These are phyloP conservation scores for Mucor mucedo DNA, from an alignment of 371 early-diverging fungal species.

Conservation along the genomic window DNA sequence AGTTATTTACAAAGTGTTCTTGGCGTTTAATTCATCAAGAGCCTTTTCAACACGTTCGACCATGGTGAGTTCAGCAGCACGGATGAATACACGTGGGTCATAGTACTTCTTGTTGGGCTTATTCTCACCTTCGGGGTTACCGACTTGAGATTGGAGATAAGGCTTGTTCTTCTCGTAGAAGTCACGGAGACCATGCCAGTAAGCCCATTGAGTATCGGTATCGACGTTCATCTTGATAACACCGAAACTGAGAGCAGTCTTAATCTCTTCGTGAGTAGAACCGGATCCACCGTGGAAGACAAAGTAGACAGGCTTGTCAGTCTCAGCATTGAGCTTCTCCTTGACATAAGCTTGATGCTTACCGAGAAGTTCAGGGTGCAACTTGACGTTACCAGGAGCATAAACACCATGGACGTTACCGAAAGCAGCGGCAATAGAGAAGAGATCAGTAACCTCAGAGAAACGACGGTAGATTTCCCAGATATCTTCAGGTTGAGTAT, in stretches of 20 bases:
- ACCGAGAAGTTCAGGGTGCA: conserved; percentile 86
- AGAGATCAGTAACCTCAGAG: conserved; percentile 75
- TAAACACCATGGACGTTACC: conserved; percentile 95
- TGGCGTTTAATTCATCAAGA: conserved; percentile 77
- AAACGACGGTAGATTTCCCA: conserved; percentile 89
- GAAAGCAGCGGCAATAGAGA: conserved; percentile 90
- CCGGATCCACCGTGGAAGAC: conserved; percentile 98
- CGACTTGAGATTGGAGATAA: conserved; percentile 87
- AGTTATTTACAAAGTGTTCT: conserved; percentile 68
- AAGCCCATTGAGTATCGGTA: conserved; percentile 81
- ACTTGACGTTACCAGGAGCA: conserved; percentile 90
- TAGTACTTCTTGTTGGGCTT: conserved; percentile 97
- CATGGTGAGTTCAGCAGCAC: conserved; percentile 88
- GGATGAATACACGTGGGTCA: conserved; percentile 90
- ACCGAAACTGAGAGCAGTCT: conserved; percentile 79
- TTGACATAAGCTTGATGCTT: conserved; percentile 85
- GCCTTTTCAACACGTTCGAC: conserved; percentile 77
- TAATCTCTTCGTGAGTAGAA: conserved; percentile 79
- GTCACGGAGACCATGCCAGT: conserved; percentile 76
- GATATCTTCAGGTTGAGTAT: conserved; percentile 93
- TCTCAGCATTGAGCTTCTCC: conserved; percentile 62
- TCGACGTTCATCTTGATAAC: conserved; percentile 97
- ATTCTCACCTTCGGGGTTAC: conserved; percentile 88
- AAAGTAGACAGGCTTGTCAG: conserved; percentile 83
- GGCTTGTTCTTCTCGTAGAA: conserved; percentile 75